A percentile compares a stretch with the other conserved stretches of the same genome.
phyloP scores from a whole-genome alignment of 495 filamentous ascomycete species.

The Podospora anserina region DNA sequence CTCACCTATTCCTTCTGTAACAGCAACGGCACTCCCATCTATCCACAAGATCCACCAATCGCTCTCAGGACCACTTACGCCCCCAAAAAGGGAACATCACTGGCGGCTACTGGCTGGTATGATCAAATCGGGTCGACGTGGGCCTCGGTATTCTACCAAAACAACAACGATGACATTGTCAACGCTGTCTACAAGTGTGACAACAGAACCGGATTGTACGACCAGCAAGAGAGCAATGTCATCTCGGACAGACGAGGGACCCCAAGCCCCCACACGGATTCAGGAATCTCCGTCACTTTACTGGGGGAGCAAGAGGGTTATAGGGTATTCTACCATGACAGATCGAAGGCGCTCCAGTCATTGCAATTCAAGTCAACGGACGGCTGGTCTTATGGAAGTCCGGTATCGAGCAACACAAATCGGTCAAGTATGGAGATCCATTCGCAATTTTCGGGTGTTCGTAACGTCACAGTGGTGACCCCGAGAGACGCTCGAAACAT shows the following conservation, averaged over 20 bases:
- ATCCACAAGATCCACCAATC: slow-evolving; percentile 25
- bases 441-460: slow-evolving; percentile 22
- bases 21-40: slow-evolving; percentile 30
- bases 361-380: slow-evolving; percentile 24
- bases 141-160: slow-evolving; percentile 33
- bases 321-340: slow-evolving; percentile 31
- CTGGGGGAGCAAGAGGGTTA: slow-evolving; percentile 30
- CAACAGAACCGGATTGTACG: slow-evolving; percentile 24
- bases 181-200: slow-evolving; percentile 31
- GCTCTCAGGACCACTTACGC: slow-evolving; percentile 16
- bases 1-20: slow-evolving; percentile 32
- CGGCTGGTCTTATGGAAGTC: slow-evolving; percentile 25
- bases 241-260: slow-evolving; percentile 20
- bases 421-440: slow-evolving; percentile 23
- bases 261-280: slow-evolving; percentile 20
- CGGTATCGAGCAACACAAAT: slow-evolving; percentile 26
- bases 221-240: slow-evolving; percentile 22
- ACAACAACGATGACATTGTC: slow-evolving; percentile 32
- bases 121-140: slow-evolving; percentile 19
- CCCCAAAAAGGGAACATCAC: slow-evolving; percentile 29
- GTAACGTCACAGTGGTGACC: slow-evolving; percentile 28
- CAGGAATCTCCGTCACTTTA: slow-evolving; percentile 25
- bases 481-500: slow-evolving; percentile 26
- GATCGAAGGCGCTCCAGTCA: slow-evolving; percentile 22
- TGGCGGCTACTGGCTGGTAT: slow-evolving; percentile 30